These are phyloP conservation scores for Lasiosphaeria ovina DNA, from an alignment of 495 filamentous ascomycete genomes.

Conservation along the genomic window DNA sequence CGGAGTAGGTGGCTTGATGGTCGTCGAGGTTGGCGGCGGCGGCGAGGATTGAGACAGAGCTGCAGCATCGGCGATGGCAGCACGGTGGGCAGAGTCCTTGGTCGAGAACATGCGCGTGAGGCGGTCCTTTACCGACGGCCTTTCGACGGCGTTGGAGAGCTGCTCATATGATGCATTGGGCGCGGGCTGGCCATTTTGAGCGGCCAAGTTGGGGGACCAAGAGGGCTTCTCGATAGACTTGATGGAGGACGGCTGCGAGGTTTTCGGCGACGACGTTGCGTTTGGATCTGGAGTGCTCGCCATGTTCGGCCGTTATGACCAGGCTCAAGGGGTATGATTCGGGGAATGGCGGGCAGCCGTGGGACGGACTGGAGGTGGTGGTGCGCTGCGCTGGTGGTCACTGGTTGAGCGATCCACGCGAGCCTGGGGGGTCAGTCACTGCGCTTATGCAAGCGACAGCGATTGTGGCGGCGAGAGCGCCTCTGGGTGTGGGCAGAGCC, in stretches of 20 bases:
- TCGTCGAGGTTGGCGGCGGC: constrained; percentile 12
- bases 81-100: constrained; percentile 36
- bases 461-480: constrained; percentile 34
- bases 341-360: constrained; percentile 11
- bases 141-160: constrained; percentile 41
- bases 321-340: constrained; percentile 5
- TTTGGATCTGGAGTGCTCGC: constrained; percentile 26
- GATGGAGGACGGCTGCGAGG: constrained; percentile 47
- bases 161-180: constrained; percentile 25
- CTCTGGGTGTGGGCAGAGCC: constrained; percentile 30
- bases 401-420: constrained; percentile 22
- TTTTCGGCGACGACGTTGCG: constrained; percentile 38
- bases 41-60: constrained; percentile 9
- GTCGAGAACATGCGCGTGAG: constrained; percentile 52
- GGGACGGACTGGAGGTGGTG: constrained; percentile 6
- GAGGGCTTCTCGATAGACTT: constrained; percentile 41
- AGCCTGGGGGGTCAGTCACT: constrained; percentile 24
- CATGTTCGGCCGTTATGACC: constrained; percentile 19
- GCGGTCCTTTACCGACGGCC: constrained; percentile 48
- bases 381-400: constrained; percentile 15
- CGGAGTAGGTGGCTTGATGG: constrained; percentile 20
- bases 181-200: constrained; percentile 35
- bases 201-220: constrained; percentile 40
- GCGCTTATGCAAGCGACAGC: constrained; percentile 37
- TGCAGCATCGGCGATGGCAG: constrained; percentile 13